Percentiles rank a stretch among this genome's conserved stretches.
These are phyloP conservation scores for Trichoderma simmonsii DNA, from an alignment of 2,329 filamentous ascomycete species.

Conservation along the genomic window DNA sequence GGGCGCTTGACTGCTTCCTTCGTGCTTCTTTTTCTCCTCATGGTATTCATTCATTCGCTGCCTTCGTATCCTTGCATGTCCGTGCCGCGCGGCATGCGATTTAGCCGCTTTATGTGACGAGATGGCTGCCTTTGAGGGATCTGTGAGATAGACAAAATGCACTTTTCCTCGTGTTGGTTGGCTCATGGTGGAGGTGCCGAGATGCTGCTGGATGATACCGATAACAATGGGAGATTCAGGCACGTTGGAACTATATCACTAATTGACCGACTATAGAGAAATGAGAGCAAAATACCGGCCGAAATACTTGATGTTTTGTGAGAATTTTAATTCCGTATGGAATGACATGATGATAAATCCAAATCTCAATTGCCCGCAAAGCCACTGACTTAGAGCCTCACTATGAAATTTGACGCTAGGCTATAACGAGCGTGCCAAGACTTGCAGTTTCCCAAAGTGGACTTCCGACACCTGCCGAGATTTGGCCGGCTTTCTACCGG, in stretches of 20 bases:
- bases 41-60: conserved; percentile 6
- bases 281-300: not conserved
- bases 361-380: not conserved
- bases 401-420: not conserved
- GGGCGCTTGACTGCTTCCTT: not conserved
- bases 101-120: conserved; percentile 10
- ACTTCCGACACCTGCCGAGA: not conserved
- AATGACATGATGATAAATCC: not conserved
- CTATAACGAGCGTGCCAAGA: not conserved
- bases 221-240: not conserved
- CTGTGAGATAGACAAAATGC: conserved; percentile 9
- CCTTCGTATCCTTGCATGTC: conserved; percentile 2
- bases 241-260: not conserved
- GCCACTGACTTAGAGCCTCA: not conserved
- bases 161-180: not conserved
- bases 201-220: not conserved
- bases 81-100: conserved; percentile 6
- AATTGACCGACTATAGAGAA: not conserved
- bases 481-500: not conserved
- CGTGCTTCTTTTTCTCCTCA: not conserved
- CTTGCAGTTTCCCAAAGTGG: conserved; percentile 4
- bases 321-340: not conserved
- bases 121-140: not conserved
- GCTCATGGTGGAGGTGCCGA: not conserved
- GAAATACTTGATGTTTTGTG: not conserved